Percentiles rank a stretch among this genome's conserved stretches.
phyloP scores from a whole-genome alignment of 1,284 basidiomycete genomes.

The Hemileia vastatrix region DNA sequence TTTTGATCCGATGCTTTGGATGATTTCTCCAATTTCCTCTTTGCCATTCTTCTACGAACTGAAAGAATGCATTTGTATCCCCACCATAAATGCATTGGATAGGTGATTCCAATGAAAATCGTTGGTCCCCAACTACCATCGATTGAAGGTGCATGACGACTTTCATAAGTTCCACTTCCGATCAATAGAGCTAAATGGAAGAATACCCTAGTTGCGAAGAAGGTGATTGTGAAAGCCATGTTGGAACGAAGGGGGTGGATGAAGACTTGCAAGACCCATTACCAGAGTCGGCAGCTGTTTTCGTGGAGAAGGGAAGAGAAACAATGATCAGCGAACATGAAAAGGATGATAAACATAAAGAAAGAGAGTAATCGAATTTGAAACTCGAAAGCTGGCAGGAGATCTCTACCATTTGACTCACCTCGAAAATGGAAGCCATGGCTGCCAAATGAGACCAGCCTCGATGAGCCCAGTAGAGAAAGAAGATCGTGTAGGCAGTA shows the following conservation, averaged over 20 bases:
- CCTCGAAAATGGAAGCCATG: conserved; percentile 36
- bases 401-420: conserved; percentile 2
- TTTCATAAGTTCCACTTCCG: conserved; percentile 28
- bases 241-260: conserved; percentile 38
- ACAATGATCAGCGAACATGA: no score
- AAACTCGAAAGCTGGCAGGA: neutral
- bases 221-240: conserved; percentile 39
- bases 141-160: conserved; percentile 30
- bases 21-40: conserved; percentile 29
- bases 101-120: conserved; percentile 31
- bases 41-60: conserved; percentile 36
- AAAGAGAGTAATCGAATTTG: no score
- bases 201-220: conserved; percentile 38
- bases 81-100: conserved; percentile 43
- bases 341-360: no score
- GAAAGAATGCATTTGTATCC: conserved; percentile 41
- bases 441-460: conserved; percentile 37
- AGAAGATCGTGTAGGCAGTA: conserved; percentile 36
- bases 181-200: conserved; percentile 36
- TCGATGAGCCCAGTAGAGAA: conserved; percentile 33
- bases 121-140: conserved; percentile 33
- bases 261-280: conserved; percentile 39
- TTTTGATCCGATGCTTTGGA: conserved; percentile 21
- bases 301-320: no score
- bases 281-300: conserved; percentile 36